Conservation (phyloP, 2,329 filamentous ascomycete species). For the Teratosphaeria nubilosa region DNA sequence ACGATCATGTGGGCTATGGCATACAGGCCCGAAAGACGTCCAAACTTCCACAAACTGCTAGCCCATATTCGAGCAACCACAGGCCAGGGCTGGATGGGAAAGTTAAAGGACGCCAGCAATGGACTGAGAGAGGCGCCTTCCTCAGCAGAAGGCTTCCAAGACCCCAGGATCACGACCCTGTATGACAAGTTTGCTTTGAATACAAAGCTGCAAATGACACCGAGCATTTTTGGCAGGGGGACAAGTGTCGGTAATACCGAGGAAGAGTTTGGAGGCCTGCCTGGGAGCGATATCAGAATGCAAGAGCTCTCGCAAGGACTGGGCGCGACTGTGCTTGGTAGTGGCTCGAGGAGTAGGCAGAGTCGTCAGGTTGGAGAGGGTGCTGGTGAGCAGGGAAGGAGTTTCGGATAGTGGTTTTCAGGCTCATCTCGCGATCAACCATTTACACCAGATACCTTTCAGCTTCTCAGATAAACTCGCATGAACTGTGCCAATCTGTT, state of each 20-base stretch:
- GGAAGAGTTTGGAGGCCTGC: not conserved
- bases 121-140: not conserved
- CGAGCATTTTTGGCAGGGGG: not conserved
- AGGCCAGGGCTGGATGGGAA: not conserved
- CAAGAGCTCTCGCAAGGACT: not conserved
- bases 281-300: not conserved
- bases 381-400: not conserved
- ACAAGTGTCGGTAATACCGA: not conserved
- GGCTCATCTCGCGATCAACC: not conserved
- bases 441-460: too few relatives aligned
- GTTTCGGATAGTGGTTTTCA: not conserved
- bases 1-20: not conserved
- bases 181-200: not conserved
- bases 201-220: not conserved
- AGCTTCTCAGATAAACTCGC: too few relatives aligned
- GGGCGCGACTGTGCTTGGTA: not conserved
- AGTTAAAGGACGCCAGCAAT: not conserved
- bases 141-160: not conserved
- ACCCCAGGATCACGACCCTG: not conserved
- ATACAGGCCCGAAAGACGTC: not conserved
- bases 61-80: not conserved
- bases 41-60: not conserved
- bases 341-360: not conserved
- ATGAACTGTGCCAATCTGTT: too few relatives aligned
- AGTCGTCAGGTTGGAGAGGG: not conserved